These are phyloP conservation scores for Phytophthora hybrid DNA, from an alignment of 352 stramenopile species.

Conservation along the genomic window DNA sequence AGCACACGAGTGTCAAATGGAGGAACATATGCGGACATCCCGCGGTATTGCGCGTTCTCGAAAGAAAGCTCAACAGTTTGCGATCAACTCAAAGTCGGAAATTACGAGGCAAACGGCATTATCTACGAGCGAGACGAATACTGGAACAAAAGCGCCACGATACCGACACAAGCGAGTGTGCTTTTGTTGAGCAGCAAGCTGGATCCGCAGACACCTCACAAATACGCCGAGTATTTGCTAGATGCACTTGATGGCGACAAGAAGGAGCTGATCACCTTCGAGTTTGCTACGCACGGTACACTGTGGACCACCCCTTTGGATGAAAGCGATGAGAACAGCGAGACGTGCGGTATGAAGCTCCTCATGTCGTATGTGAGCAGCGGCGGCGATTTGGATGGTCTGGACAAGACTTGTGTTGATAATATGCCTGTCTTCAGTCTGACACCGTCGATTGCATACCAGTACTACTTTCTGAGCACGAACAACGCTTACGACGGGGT, in stretches of 20 bases:
- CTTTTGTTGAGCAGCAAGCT: slow-evolving; percentile 62
- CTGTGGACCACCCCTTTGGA: too few relatives aligned
- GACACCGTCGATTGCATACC: slow-evolving; percentile 20
- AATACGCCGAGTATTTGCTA: slow-evolving; percentile 55
- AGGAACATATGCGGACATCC: slow-evolving; percentile 30
- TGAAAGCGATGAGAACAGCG: too few relatives aligned
- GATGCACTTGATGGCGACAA: slow-evolving; percentile 37
- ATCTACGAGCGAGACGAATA: slow-evolving; percentile 63
- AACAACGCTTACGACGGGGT: slow-evolving; percentile 49
- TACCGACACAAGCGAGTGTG: slow-evolving; percentile 50
- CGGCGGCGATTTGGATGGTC: too few relatives aligned
- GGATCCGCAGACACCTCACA: slow-evolving; percentile 60
- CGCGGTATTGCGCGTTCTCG: slow-evolving; percentile 63
- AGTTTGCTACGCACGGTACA: slow-evolving; percentile 51
- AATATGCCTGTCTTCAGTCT: slow-evolving; percentile 46
- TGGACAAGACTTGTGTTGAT: slow-evolving; percentile 61
- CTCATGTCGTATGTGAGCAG: too few relatives aligned
- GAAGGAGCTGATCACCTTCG: slow-evolving; percentile 58
- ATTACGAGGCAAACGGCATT: slow-evolving; percentile 41
- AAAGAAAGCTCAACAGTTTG: slow-evolving; percentile 52
- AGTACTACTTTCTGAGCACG: slow-evolving; percentile 48
- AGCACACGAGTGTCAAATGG: too few relatives aligned
- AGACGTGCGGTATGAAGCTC: too few relatives aligned
- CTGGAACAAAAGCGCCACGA: slow-evolving; percentile 61
- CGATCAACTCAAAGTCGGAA: slow-evolving; percentile 21